These are phyloP conservation scores for Stemphylium vesicarium DNA, from an alignment of 2,329 filamentous ascomycete genomes.

Conservation along the genomic window DNA sequence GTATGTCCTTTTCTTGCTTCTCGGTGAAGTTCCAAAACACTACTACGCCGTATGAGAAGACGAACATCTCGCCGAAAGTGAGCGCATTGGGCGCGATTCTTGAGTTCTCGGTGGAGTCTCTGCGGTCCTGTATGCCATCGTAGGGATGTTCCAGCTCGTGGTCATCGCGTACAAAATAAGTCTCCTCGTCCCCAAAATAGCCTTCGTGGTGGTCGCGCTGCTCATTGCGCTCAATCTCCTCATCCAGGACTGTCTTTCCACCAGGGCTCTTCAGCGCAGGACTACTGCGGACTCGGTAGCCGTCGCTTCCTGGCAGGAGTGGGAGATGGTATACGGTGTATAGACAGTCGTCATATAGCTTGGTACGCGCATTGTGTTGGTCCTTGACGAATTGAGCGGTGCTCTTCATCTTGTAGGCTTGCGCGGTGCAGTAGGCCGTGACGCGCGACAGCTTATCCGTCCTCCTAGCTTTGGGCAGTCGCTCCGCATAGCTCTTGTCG, in stretches of 20 bases:
- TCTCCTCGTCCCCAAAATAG: conserved; percentile 78
- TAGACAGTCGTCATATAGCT: conserved; percentile 96
- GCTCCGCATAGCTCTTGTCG: conserved; percentile 92
- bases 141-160: conserved; percentile 34
- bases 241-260: conserved; percentile 88
- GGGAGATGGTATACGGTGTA: conserved; percentile 96
- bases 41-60: conserved; percentile 95
- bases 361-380: conserved; percentile 88
- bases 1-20: conserved; percentile 92
- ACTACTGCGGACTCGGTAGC: conserved; percentile 86
- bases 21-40: conserved; percentile 99
- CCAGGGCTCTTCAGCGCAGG: conserved; percentile 92
- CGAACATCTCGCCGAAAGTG: conserved; percentile 91
- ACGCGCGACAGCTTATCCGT: conserved; percentile 87
- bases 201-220: conserved; percentile 87
- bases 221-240: conserved; percentile 96
- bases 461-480: conserved; percentile 84
- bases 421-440: conserved; percentile 95
- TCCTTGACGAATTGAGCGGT: conserved; percentile 89
- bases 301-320: conserved; percentile 81
- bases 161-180: conserved; percentile 56
- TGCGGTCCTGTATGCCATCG: conserved; percentile 26
- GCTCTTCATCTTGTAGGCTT: conserved; percentile 86
- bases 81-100: conserved; percentile 73
- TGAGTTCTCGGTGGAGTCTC: conserved; percentile 36